Conservation (phyloP, 306 rosid species). For the Prosopis cineraria region DNA sequence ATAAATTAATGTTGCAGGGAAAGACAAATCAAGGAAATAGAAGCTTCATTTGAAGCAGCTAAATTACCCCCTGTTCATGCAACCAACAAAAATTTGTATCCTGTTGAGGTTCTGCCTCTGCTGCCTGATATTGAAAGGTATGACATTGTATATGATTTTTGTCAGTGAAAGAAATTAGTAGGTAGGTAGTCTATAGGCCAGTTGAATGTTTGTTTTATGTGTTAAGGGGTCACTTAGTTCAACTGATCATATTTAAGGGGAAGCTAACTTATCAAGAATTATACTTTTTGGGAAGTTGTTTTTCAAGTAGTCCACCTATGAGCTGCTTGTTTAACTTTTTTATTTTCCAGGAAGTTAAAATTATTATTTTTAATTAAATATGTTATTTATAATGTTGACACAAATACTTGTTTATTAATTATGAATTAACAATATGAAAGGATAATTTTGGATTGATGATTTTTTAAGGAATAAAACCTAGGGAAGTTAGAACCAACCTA, state of each 20-base stretch:
- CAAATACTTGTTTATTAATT: too few relatives aligned
- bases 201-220: neutral
- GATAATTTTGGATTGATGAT: too few relatives aligned
- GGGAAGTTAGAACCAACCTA: too few relatives aligned
- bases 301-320: too few relatives aligned
- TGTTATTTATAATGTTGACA: too few relatives aligned
- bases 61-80: conserved; percentile 93
- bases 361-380: too few relatives aligned
- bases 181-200: neutral
- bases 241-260: neutral
- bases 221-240: neutral
- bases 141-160: conserved; percentile 26
- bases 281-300: too few relatives aligned
- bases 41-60: conserved; percentile 98
- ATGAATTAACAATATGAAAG: too few relatives aligned
- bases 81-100: conserved; percentile 78
- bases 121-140: conserved; percentile 91
- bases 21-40: conserved; percentile 91
- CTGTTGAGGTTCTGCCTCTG: conserved; percentile 92
- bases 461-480: too few relatives aligned
- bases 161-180: conserved; percentile 11
- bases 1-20: conserved; percentile 59
- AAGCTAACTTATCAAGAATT: too few relatives aligned
- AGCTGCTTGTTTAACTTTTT: too few relatives aligned
- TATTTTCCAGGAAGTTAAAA: too few relatives aligned